These are phyloP conservation scores for Primulina huaijiensis DNA, from an alignment of 257 asterid genomes.

Conservation along the genomic window DNA sequence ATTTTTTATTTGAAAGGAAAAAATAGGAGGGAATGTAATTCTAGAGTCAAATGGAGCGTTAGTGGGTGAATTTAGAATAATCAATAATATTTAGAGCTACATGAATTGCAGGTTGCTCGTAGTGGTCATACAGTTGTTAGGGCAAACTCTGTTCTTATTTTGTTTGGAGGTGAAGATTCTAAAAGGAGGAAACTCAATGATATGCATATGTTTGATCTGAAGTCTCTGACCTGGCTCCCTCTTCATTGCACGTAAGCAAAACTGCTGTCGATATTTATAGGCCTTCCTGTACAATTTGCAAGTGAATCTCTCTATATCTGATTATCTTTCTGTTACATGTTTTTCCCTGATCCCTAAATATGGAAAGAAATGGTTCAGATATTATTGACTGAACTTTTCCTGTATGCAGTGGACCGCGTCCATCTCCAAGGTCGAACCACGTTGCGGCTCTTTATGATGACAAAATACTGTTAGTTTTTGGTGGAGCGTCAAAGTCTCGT, in stretches of 20 bases:
- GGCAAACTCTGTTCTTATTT: constrained; percentile 72
- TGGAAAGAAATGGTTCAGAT: constrained; percentile 9
- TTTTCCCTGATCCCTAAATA: constrained; percentile 1
- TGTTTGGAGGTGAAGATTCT: constrained; percentile 93
- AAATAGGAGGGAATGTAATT: neutral
- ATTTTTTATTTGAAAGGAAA: neutral
- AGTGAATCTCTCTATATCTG: constrained; percentile 9
- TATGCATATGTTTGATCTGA: constrained; percentile 93
- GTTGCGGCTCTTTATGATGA: constrained; percentile 89
- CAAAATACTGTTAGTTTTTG: constrained; percentile 74
- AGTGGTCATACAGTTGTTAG: constrained; percentile 92
- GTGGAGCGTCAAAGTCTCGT: constrained; percentile 82
- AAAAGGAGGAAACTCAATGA: constrained; percentile 86
- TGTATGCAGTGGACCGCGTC: constrained; percentile 77
- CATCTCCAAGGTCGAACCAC: constrained; percentile 88
- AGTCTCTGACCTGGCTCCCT: constrained; percentile 96
- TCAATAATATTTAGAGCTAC: constrained; percentile 26
- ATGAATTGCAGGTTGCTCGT: constrained; percentile 69
- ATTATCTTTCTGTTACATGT: constrained; percentile 8
- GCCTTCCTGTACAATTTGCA: constrained; percentile 7
- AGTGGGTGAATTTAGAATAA: neutral
- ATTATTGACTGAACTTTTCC: constrained; percentile 18
- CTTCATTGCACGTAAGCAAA: constrained; percentile 91
- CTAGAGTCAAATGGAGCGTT: constrained; percentile 1
- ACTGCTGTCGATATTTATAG: constrained; percentile 3